These are phyloP conservation scores for Cladophialophora chaetospira DNA, from an alignment of 2,329 filamentous ascomycete species.

Conservation along the genomic window DNA sequence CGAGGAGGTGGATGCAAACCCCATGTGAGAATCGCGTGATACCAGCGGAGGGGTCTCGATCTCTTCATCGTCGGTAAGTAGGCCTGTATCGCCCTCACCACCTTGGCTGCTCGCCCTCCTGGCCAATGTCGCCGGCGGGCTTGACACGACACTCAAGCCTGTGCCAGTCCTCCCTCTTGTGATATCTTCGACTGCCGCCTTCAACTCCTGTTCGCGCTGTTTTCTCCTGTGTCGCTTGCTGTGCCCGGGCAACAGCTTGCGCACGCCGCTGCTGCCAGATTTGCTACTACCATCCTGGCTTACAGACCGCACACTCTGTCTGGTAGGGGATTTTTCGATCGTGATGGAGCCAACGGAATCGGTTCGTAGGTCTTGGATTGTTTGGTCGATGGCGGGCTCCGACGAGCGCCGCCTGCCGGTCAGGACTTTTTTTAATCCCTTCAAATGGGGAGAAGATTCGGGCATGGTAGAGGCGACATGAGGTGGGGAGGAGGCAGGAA, in stretches of 20 bases:
- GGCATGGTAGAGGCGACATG: slow-evolving; percentile 28
- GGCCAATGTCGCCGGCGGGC: slow-evolving; percentile 12
- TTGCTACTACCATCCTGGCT: slow-evolving; percentile 44
- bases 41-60: slow-evolving; percentile 49
- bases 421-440: slow-evolving; percentile 42
- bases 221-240: slow-evolving; percentile 49
- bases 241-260: slow-evolving; percentile 52
- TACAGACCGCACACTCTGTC: slow-evolving; percentile 41
- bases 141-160: slow-evolving; percentile 1
- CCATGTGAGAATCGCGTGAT: slow-evolving; percentile 65
- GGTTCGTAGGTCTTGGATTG: slow-evolving; percentile 37
- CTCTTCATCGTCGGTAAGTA: slow-evolving; percentile 31
- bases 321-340: slow-evolving; percentile 36
- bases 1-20: slow-evolving; percentile 69
- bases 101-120: slow-evolving; percentile 24
- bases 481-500: slow-evolving; percentile 24
- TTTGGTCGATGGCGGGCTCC: slow-evolving; percentile 30
- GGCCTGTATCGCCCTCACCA: slow-evolving; percentile 25
- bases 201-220: slow-evolving; percentile 34
- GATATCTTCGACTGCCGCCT: slow-evolving; percentile 25
- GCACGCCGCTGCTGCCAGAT: slow-evolving; percentile 50
- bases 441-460: slow-evolving; percentile 35
- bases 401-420: slow-evolving; percentile 40
- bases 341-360: slow-evolving; percentile 43
- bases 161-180: slow-evolving; percentile 22